These are phyloP conservation scores for Cicer yamashitae DNA, from an alignment of 306 rosid genomes.

Conservation along the genomic window DNA sequence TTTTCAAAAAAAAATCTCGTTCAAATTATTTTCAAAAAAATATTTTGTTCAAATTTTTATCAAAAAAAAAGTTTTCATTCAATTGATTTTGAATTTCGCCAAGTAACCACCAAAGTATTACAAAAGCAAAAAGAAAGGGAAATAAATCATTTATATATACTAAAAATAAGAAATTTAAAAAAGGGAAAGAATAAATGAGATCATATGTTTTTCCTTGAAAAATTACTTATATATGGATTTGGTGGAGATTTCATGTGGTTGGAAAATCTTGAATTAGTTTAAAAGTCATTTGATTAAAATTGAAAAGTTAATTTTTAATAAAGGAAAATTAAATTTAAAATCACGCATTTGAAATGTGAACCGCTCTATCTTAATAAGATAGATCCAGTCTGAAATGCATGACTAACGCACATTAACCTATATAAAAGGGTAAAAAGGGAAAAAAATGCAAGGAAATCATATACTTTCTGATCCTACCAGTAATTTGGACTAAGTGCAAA, in stretches of 20 bases:
- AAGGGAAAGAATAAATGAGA: not conserved
- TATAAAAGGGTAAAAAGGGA: conserved; percentile 16
- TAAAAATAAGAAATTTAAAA: conserved; percentile 6
- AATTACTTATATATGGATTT: not conserved
- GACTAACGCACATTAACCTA: not conserved
- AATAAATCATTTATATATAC: not conserved
- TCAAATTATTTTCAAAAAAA: not conserved
- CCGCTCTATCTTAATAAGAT: not conserved
- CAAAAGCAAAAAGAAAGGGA: not conserved
- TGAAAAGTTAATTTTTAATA: not conserved
- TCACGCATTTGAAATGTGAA: rapidly evolving
- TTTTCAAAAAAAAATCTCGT: not conserved
- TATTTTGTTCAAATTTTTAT: too few relatives aligned
- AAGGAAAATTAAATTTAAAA: not conserved
- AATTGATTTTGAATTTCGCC: not conserved
- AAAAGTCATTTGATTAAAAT: not conserved
- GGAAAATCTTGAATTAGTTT: not conserved
- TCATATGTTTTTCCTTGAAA: not conserved
- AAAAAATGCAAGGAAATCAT: conserved; percentile 1
- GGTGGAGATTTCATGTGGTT: not conserved
- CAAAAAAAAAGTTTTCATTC: too few relatives aligned
- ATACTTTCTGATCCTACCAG: not conserved
- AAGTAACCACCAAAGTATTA: not conserved
- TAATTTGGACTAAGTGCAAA: conserved; percentile 34
- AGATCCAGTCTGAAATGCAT: not conserved